Conservation (phyloP, 768 basidiomycete genomes). For the Russula compacta region DNA sequence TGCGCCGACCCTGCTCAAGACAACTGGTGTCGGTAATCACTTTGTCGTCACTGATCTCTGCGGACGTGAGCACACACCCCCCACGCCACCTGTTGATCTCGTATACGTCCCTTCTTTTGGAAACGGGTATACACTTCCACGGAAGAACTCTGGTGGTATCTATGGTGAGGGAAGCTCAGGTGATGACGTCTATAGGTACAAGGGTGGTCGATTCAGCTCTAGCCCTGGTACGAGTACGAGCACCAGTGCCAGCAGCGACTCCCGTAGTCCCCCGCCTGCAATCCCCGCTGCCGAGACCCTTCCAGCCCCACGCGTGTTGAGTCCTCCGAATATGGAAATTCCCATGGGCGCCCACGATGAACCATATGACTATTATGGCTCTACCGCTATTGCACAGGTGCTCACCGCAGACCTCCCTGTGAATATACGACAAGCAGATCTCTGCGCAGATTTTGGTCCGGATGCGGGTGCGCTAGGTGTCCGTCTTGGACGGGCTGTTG, state of each 20-base stretch:
- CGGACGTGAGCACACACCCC: conserved; percentile 13
- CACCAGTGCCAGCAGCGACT: conserved; percentile 17
- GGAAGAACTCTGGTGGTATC: conserved; percentile 21
- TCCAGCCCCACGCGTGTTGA: conserved; percentile 7
- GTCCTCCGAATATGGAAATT: conserved; percentile 5
- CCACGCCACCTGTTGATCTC: conserved; percentile 48
- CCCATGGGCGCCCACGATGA: conserved; percentile 11
- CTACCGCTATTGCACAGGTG: conserved; percentile 3
- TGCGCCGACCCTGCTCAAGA: conserved; percentile 82
- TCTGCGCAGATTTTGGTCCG: conserved; percentile 7
- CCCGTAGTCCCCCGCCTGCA: conserved; percentile 14
- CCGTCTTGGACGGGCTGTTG: conserved; percentile 10
- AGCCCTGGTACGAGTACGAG: conserved; percentile 24
- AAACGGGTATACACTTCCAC: conserved; percentile 23
- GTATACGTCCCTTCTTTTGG: conserved; percentile 56
- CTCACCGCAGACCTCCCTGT: neutral
- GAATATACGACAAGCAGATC: conserved; percentile 6
- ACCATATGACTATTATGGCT: conserved; percentile 8
- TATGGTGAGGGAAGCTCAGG: conserved; percentile 16
- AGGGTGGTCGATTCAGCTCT: conserved; percentile 30
- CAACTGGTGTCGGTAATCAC: conserved; percentile 43
- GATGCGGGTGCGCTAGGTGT: conserved; percentile 12
- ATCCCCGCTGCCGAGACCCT: conserved; percentile 8
- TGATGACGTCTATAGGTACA: conserved; percentile 31
- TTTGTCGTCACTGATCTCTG: conserved; percentile 25